A percentile compares a stretch with the other conserved stretches of the same genome.
Evolutionary conservation across 768 basidiomycete genomes (phyloP).

Genomic region (Hericium rajendrae): DNA sequence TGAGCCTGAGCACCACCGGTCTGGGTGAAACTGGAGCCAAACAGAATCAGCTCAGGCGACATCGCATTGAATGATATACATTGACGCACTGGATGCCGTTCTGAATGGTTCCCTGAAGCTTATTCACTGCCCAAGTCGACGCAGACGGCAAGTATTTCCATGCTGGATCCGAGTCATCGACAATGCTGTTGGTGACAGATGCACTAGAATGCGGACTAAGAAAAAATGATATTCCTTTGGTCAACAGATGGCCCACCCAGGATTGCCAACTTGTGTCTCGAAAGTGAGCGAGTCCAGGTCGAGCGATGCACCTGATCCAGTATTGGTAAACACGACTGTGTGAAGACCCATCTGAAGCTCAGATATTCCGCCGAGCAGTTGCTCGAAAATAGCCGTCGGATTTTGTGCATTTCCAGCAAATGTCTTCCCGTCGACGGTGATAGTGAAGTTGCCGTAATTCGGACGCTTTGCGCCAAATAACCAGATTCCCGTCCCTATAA

Average conservation of each 20-base stretch:
- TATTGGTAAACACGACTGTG: constrained; percentile 37
- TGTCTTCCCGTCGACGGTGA: constrained; percentile 35
- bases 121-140: constrained; percentile 28
- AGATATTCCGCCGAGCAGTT: constrained; percentile 34
- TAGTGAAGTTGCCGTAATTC: constrained; percentile 36
- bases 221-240: not conserved
- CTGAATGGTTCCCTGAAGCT: constrained; percentile 23
- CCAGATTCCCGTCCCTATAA: constrained; percentile 35
- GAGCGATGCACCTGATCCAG: constrained; percentile 28
- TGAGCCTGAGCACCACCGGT: constrained; percentile 31
- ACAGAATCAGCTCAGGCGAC: not conserved
- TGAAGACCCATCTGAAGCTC: constrained; percentile 37
- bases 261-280: constrained; percentile 27
- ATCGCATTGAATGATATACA: not conserved
- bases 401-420: constrained; percentile 27
- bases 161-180: constrained; percentile 32
- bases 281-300: constrained; percentile 44
- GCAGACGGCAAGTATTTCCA: constrained; percentile 31
- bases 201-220: not conserved
- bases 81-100: constrained; percentile 34
- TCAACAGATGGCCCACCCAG: constrained; percentile 24
- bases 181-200: constrained; percentile 20
- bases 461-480: constrained; percentile 38
- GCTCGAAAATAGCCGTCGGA: constrained; percentile 20
- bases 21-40: constrained; percentile 29